phyloP scores from a whole-genome alignment of 164 flowering plant species.

The Nymphaea thermarum region DNA sequence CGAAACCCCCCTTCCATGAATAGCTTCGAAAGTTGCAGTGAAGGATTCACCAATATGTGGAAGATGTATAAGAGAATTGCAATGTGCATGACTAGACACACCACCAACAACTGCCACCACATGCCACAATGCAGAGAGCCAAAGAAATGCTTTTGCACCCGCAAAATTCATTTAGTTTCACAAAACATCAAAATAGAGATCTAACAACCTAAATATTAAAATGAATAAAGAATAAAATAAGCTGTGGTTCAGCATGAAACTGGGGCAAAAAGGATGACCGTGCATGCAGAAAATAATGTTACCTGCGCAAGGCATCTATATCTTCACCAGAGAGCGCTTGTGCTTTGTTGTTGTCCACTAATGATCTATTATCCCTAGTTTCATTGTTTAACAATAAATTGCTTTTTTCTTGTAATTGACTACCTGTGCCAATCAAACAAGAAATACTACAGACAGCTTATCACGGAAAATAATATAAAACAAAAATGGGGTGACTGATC shows the following conservation, averaged over 20 bases:
- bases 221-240: no score
- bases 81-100: no score
- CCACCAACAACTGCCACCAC: no score
- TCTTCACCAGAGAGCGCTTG: conserved; percentile 83
- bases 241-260: background rate
- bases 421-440: conserved; percentile 15
- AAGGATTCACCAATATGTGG: no score
- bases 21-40: no score
- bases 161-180: background rate
- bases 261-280: background rate
- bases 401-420: conserved; percentile 23
- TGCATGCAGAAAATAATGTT: conserved; percentile 5
- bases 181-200: background rate
- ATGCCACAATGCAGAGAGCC: background rate
- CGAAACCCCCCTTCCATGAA: no score
- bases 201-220: no score
- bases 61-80: no score
- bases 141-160: background rate
- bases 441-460: background rate
- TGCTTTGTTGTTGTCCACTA: conserved; percentile 80
- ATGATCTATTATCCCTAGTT: conserved; percentile 54
- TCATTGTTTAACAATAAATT: conserved; percentile 15
- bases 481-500: no score
- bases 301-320: conserved; percentile 77
- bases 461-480: background rate